Conservation (phyloP, 768 basidiomycete genomes). For the Tulasnella sp. region DNA sequence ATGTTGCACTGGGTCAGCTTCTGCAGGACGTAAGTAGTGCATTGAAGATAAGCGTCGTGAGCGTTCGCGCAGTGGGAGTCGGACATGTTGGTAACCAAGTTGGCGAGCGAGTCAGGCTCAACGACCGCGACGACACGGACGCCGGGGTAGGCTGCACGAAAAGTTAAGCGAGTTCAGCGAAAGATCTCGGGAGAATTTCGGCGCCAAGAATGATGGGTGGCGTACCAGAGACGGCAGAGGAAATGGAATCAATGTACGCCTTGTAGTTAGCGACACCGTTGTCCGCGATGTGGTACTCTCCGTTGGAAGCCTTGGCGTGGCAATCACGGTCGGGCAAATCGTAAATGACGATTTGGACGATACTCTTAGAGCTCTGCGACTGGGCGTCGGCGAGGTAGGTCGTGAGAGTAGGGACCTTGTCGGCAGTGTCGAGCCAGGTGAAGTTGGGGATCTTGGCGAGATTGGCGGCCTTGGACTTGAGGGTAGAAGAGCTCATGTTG, state of each 20-base stretch:
- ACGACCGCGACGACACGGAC: slow-evolving; percentile 63
- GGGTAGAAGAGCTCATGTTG: slow-evolving; percentile 49
- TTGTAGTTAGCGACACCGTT: slow-evolving; percentile 41
- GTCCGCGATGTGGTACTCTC: slow-evolving; percentile 39
- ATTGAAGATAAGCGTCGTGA: slow-evolving; percentile 44
- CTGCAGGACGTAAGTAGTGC: slow-evolving; percentile 43
- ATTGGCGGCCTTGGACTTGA: slow-evolving; percentile 49
- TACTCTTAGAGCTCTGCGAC: slow-evolving; percentile 45
- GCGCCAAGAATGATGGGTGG: neutral
- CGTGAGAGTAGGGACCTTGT: slow-evolving; percentile 54
- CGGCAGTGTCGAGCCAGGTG: slow-evolving; percentile 57
- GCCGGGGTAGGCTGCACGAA: slow-evolving; percentile 48
- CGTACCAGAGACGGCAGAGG: slow-evolving; percentile 53
- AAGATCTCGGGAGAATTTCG: too few relatives aligned
- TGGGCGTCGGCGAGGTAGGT: slow-evolving; percentile 60
- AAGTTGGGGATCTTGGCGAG: slow-evolving; percentile 61
- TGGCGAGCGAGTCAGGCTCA: slow-evolving; percentile 65
- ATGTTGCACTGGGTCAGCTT: slow-evolving; percentile 55
- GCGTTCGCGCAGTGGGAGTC: slow-evolving; percentile 56
- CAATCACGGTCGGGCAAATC: slow-evolving; percentile 56
- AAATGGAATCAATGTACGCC: slow-evolving; percentile 60
- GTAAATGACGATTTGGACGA: slow-evolving; percentile 45
- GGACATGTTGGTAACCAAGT: slow-evolving; percentile 64
- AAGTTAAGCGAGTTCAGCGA: neutral
- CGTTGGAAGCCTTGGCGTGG: slow-evolving; percentile 39